These are phyloP conservation scores for Trichoderma atroviride DNA, from an alignment of 2,329 filamentous ascomycete genomes.

Conservation along the genomic window DNA sequence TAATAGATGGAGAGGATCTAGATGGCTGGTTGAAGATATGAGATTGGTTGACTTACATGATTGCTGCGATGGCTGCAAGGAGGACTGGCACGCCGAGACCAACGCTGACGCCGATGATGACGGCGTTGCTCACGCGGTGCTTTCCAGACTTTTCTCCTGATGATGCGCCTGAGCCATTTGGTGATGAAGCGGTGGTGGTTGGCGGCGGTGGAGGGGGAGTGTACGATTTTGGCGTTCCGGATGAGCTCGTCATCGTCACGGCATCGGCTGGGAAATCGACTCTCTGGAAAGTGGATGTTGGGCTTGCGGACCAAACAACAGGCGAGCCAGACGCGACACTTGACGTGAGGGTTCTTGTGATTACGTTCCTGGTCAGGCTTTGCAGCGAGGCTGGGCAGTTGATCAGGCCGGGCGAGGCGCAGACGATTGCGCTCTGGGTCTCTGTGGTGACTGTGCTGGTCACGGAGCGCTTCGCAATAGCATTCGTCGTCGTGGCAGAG, in stretches of 20 bases:
- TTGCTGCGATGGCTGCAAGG: conserved; percentile 34
- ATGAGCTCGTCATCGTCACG: conserved; percentile 30
- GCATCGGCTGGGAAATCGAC: conserved; percentile 48
- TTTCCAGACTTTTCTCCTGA: neutral
- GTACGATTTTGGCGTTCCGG: conserved; percentile 50
- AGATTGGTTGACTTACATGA: conserved; percentile 38
- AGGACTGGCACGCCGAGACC: conserved; percentile 49
- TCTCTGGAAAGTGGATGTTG: conserved; percentile 37
- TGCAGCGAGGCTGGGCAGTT: conserved; percentile 57
- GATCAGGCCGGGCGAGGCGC: conserved; percentile 45
- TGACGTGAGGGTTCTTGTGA: conserved; percentile 45
- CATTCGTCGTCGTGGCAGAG: conserved; percentile 23
- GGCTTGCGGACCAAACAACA: conserved; percentile 30
- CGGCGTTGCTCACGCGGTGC: conserved; percentile 44
- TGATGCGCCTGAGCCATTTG: neutral
- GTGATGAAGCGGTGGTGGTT: neutral
- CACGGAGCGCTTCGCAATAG: conserved; percentile 33
- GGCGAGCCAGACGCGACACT: conserved; percentile 43
- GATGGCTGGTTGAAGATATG: too few relatives aligned
- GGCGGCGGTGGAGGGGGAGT: conserved; percentile 36
- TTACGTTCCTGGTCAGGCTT: conserved; percentile 44
- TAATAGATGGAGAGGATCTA: too few relatives aligned
- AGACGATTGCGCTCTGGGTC: conserved; percentile 50
- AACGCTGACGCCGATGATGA: conserved; percentile 53
- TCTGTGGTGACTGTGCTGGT: conserved; percentile 46